These are phyloP conservation scores for Clavulina sp. DNA, from an alignment of 768 basidiomycete genomes.

Conservation along the genomic window DNA sequence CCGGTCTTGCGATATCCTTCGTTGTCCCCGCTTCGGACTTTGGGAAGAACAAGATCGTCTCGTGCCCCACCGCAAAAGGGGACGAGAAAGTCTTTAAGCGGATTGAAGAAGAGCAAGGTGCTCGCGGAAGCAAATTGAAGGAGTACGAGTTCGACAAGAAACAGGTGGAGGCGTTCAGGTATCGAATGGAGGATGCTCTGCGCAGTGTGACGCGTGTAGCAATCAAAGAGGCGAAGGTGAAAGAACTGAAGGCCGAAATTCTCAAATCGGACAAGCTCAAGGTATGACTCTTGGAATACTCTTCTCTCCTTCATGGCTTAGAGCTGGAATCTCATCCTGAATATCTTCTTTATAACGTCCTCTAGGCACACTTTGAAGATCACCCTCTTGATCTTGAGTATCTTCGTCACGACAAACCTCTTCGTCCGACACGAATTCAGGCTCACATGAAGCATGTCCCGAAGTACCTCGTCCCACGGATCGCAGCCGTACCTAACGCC, in stretches of 20 bases:
- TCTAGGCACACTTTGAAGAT: slow-evolving; percentile 96
- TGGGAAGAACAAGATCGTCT: slow-evolving; percentile 61
- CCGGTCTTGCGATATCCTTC: slow-evolving; percentile 82
- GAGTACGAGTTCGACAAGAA: slow-evolving; percentile 92
- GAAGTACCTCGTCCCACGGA: slow-evolving; percentile 74
- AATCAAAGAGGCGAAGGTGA: slow-evolving; percentile 79
- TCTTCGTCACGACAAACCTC: slow-evolving; percentile 82
- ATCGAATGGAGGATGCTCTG: slow-evolving; percentile 94
- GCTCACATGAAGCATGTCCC: slow-evolving; percentile 94
- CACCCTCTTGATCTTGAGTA: slow-evolving; percentile 88
- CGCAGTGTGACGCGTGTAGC: slow-evolving; percentile 72
- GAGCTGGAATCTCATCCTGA: slow-evolving; percentile 4
- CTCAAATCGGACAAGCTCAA: slow-evolving; percentile 93
- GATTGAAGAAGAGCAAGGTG: slow-evolving; percentile 61
- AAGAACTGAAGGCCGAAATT: slow-evolving; percentile 85
- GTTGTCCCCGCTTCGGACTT: slow-evolving; percentile 53
- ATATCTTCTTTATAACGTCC: background rate
- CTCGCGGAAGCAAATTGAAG: slow-evolving; percentile 39
- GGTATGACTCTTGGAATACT: slow-evolving; percentile 28
- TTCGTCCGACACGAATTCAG: slow-evolving; percentile 79
- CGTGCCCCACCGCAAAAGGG: slow-evolving; percentile 46
- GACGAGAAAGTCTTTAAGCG: slow-evolving; percentile 64
- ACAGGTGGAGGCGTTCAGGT: slow-evolving; percentile 93
- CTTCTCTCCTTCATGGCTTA: background rate
- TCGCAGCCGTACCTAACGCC: slow-evolving; percentile 39